Conservation (phyloP, 257 asterid genomes). For the Solanum sejunctum region DNA sequence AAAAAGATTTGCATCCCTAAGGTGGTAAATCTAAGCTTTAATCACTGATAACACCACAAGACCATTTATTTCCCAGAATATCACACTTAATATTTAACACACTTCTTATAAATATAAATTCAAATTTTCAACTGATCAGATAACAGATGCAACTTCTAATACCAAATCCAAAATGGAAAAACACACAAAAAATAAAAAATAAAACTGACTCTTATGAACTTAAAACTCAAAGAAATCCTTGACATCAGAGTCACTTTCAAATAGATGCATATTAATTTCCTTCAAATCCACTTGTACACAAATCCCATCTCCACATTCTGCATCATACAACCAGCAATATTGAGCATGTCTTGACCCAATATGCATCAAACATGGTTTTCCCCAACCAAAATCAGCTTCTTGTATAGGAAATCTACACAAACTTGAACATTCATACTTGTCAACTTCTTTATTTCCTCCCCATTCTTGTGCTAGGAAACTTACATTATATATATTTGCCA, state of each 20-base stretch:
- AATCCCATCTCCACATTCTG: neutral
- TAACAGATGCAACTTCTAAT: no score
- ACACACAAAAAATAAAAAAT: no score
- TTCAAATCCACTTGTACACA: neutral
- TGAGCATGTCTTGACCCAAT: neutral
- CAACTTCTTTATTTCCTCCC: neutral
- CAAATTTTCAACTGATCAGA: no score
- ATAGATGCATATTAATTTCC: neutral
- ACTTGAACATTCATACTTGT: neutral
- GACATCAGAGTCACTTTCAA: neutral
- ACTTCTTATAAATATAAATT: no score
- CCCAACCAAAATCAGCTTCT: neutral
- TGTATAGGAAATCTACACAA: neutral
- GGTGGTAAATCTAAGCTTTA: no score
- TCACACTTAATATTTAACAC: no score
- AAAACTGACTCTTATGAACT: no score
- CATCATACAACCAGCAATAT: neutral
- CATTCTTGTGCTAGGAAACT: neutral
- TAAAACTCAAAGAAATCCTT: no score
- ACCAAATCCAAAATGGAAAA: no score
- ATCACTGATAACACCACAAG: no score
- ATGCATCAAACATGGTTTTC: neutral
- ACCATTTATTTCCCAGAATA: no score
- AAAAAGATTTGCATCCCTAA: no score
- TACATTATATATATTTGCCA: neutral